Percentiles rank a stretch among this genome's conserved stretches.
phyloP scores from a whole-genome alignment of 2,329 filamentous ascomycete species.

The Corynespora cassiicola region DNA sequence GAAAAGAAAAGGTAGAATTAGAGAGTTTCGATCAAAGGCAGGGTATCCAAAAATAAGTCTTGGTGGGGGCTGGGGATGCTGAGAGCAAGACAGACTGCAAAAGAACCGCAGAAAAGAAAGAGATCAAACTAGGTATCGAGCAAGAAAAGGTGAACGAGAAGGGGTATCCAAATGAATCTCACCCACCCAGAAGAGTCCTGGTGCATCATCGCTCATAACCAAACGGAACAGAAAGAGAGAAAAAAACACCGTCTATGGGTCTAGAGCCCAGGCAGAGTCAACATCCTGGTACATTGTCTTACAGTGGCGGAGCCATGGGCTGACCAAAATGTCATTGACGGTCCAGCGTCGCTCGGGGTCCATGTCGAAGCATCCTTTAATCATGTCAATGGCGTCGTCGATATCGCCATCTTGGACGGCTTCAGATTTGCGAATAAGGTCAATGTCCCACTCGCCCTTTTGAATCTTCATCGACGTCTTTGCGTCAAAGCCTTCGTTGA shows the following conservation, averaged over 20 bases:
- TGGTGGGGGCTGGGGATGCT: not conserved
- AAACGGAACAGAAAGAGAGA: not conserved
- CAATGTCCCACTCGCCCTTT: conserved; percentile 64
- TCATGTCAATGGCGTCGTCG: conserved; percentile 61
- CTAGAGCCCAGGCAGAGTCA: conserved; percentile 33
- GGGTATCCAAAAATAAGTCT: conserved; percentile 26
- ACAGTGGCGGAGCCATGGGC: conserved; percentile 59
- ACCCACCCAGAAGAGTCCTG: too few relatives aligned
- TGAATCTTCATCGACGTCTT: conserved; percentile 66
- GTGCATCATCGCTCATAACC: too few relatives aligned
- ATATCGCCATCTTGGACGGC: conserved; percentile 42
- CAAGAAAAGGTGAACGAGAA: conserved; percentile 12
- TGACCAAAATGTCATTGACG: conserved; percentile 62
- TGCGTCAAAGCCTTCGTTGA: conserved; percentile 65
- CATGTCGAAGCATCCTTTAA: conserved; percentile 66
- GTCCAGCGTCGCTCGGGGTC: conserved; percentile 63
- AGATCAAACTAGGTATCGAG: conserved; percentile 6
- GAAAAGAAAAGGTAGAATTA: conserved; percentile 10
- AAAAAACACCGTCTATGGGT: conserved; percentile 17
- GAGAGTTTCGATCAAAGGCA: conserved; percentile 10
- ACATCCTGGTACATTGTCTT: conserved; percentile 34
- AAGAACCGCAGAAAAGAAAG: conserved; percentile 4
- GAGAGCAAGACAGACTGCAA: conserved; percentile 5
- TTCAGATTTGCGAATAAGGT: conserved; percentile 54
- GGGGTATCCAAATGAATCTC: conserved; percentile 31